phyloP scores from a whole-genome alignment of 2,329 filamentous ascomycete species.

The Orbilia quercus region DNA sequence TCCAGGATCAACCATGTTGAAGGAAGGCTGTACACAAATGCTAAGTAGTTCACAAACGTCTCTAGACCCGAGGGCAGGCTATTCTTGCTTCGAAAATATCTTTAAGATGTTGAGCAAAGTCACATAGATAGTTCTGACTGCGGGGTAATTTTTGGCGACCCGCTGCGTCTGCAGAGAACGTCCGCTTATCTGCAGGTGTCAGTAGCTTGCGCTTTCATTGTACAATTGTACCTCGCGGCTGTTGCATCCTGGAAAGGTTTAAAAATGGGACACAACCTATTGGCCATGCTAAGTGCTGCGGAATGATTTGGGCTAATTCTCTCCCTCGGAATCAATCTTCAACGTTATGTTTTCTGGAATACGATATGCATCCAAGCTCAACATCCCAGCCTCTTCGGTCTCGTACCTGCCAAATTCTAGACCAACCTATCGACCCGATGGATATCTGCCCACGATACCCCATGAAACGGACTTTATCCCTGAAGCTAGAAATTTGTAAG shows the following conservation, averaged over 20 bases:
- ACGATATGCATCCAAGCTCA: neutral
- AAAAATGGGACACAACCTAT: conserved; percentile 28
- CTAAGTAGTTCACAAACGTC: conserved; percentile 9
- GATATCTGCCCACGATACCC: conserved; percentile 19
- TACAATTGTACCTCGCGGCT: conserved; percentile 11
- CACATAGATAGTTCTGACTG: conserved; percentile 20
- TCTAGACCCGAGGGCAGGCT: neutral
- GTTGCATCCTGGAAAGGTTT: conserved; percentile 4
- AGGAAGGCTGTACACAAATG: conserved; percentile 8
- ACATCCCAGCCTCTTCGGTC: conserved; percentile 13
- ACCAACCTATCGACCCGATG: conserved; percentile 9
- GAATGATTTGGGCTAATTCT: conserved; percentile 30
- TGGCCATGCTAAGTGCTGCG: conserved; percentile 19
- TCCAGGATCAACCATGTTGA: conserved; percentile 7
- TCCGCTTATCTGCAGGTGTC: neutral
- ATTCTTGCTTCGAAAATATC: conserved; percentile 9
- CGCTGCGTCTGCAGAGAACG: conserved; percentile 7
- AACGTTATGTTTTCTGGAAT: conserved; percentile 47
- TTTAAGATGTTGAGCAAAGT: neutral
- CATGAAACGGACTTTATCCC: conserved; percentile 15
- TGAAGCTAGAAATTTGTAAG: conserved; percentile 52
- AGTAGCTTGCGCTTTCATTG: neutral
- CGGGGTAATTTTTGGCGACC: conserved; percentile 34
- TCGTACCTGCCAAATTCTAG: conserved; percentile 21
- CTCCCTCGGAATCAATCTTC: conserved; percentile 15